Evolutionary conservation across 176 grass and related monocot genomes (phyloP).

Genomic region (Guadua angustifolia): DNA sequence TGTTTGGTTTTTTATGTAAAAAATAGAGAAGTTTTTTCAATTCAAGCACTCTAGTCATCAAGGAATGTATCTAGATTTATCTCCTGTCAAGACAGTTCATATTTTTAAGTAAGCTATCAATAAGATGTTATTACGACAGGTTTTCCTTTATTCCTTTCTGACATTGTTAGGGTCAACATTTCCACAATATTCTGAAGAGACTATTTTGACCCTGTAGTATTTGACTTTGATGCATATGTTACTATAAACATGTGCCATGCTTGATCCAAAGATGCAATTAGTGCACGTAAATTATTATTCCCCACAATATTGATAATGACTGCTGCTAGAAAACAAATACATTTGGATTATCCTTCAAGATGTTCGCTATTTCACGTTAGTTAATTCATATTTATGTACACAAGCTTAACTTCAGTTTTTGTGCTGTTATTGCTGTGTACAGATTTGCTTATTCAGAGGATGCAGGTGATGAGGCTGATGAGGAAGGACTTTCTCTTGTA

Average conservation of each 20-base stretch:
- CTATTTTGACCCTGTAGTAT: neutral
- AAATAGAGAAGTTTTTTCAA: neutral
- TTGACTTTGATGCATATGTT: constrained; percentile 9
- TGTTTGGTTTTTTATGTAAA: neutral
- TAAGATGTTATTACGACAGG: neutral
- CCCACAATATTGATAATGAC: neutral
- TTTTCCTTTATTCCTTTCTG: neutral
- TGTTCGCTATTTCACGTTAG: constrained; percentile 4
- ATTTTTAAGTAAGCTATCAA: neutral
- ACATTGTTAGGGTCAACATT: constrained; percentile 14
- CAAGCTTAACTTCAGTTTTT: constrained; percentile 21
- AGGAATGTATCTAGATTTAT: constrained; percentile 11
- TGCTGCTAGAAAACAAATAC: neutral
- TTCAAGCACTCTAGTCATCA: constrained; percentile 3
- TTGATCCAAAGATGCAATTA: neutral
- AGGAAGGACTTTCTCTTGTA: constrained; percentile 87
- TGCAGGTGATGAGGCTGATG: constrained; percentile 77
- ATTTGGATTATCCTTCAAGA: constrained; percentile 13
- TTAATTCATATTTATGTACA: neutral
- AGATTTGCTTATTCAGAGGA: constrained; percentile 96
- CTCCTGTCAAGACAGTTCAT: constrained; percentile 7
- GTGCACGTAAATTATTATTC: neutral
- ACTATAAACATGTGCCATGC: constrained; percentile 13
- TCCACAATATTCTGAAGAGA: constrained; percentile 31
- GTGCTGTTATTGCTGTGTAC: constrained; percentile 35